Conservation (phyloP, 1,284 basidiomycete species). For the Ganoderma boninense region DNA sequence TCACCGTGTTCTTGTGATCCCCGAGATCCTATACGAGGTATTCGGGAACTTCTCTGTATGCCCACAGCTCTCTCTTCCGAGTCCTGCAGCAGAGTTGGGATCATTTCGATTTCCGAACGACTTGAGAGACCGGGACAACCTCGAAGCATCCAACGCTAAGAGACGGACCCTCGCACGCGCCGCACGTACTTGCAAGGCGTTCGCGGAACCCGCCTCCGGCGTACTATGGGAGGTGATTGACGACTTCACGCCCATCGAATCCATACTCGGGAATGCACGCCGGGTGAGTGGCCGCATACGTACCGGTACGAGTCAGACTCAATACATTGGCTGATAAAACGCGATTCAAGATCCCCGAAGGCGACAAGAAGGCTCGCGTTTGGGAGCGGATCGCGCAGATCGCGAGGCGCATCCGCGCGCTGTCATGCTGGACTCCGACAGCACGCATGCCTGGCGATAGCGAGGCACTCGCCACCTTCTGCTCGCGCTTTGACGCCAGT, state of each 20-base stretch:
- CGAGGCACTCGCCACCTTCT: not conserved
- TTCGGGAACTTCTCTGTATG: not conserved
- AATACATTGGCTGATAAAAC: not conserved
- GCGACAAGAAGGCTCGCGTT: not conserved
- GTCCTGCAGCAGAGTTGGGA: not conserved
- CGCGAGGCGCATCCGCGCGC: not conserved
- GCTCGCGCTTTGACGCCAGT: not conserved
- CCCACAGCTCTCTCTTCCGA: not conserved
- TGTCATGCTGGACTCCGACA: not conserved
- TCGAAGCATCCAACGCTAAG: not conserved
- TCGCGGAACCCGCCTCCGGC: not conserved
- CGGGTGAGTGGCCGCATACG: too few relatives aligned
- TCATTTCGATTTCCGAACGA: not conserved
- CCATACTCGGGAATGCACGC: too few relatives aligned
- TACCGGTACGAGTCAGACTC: too few relatives aligned
- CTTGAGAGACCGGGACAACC: not conserved
- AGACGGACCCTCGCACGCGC: slow-evolving; percentile 1
- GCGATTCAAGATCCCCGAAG: not conserved
- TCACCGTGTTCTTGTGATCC: not conserved
- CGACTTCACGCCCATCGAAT: not conserved
- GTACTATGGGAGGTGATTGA: not conserved
- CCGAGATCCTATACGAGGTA: not conserved
- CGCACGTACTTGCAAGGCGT: slow-evolving; percentile 1
- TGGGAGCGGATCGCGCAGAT: not conserved
- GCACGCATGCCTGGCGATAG: not conserved